phyloP scores from a whole-genome alignment of 345 rosid species.

The Pistacia integerrima region DNA sequence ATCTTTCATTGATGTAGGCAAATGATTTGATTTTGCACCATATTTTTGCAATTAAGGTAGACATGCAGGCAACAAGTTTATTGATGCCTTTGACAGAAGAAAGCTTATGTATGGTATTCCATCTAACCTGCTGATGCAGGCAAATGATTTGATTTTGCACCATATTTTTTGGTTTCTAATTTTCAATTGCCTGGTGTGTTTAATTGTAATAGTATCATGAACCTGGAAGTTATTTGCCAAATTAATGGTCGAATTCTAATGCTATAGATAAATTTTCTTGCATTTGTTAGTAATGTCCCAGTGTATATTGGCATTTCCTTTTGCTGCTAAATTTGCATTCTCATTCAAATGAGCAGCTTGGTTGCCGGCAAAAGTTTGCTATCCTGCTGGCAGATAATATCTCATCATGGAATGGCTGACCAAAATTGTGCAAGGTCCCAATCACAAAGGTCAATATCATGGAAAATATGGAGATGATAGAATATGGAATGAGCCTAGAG shows the following conservation, averaged over 20 bases:
- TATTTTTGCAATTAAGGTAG: not conserved
- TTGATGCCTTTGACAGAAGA: constrained; percentile 11
- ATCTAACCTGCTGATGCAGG: constrained; percentile 5
- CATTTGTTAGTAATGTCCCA: not conserved
- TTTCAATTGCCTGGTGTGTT: not conserved
- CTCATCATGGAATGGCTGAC: constrained; percentile 84
- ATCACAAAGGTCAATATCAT: constrained; percentile 51
- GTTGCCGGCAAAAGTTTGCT: constrained; percentile 40
- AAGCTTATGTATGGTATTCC: constrained; percentile 5
- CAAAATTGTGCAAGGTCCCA: constrained; percentile 71
- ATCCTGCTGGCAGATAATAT: constrained; percentile 19
- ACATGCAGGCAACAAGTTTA: not conserved
- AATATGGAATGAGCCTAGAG: constrained; percentile 54
- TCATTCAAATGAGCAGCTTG: constrained; percentile 20
- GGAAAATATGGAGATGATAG: constrained; percentile 52
- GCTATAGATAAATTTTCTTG: not conserved
- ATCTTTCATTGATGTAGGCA: not conserved
- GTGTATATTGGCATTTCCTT: constrained; percentile 1
- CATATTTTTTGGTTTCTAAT: not conserved
- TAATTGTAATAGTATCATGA: constrained; percentile 3
- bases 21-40: constrained; percentile 20
- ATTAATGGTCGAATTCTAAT: not conserved
- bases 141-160: not conserved
- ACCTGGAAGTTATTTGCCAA: not conserved
- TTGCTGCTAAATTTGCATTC: constrained; percentile 20